These are phyloP conservation scores for Fragaria nilgerrensis DNA, from an alignment of 306 rosid species.

Conservation along the genomic window DNA sequence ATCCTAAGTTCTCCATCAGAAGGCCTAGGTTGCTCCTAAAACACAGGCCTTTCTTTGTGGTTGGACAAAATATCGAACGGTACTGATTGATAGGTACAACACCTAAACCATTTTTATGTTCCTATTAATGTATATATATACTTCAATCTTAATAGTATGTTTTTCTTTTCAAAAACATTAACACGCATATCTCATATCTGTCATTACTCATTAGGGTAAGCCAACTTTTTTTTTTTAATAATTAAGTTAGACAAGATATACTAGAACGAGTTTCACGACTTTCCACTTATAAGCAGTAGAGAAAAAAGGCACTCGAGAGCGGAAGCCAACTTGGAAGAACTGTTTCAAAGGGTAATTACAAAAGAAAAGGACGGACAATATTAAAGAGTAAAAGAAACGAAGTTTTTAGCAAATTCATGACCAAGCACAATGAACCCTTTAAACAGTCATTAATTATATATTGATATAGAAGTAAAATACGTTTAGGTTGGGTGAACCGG, in stretches of 20 bases:
- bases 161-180: too few species aligned
- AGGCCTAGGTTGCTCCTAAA: background rate
- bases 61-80: background rate
- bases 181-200: too few species aligned
- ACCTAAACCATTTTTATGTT: background rate
- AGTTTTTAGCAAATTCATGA: background rate
- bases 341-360: background rate
- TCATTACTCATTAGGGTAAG: too few species aligned
- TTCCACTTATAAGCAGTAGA: too few species aligned
- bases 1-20: background rate
- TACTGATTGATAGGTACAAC: background rate
- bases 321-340: background rate
- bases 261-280: too few species aligned
- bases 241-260: too few species aligned
- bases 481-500: slow-evolving; percentile 6
- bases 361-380: background rate
- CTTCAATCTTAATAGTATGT: background rate
- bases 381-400: background rate
- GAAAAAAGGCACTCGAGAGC: too few species aligned
- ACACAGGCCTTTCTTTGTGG: background rate
- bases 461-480: background rate
- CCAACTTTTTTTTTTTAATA: too few species aligned
- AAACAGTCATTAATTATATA: background rate
- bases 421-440: background rate
- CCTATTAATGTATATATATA: background rate